Base-by-base conservation (phyloP, 1,284 basidiomycete genomes). In the Rhizopogon hawkerae region DNA sequence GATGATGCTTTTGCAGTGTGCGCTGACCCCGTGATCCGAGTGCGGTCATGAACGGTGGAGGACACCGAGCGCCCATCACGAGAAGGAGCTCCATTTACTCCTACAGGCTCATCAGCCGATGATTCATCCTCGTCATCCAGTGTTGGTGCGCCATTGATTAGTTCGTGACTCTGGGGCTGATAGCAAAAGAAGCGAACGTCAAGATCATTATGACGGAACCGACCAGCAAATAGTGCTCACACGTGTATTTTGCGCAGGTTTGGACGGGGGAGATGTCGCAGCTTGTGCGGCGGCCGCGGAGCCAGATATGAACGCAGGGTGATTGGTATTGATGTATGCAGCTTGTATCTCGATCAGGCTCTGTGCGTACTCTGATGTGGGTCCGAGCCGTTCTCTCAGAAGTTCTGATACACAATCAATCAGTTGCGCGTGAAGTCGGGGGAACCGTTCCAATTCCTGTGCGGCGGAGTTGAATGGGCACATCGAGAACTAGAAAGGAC, bases 291-390 rank as follows among this genome's bases (percentile, higher is more conserved):
- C 81, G 7, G 73, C 66, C 24, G 81, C 77, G 36, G 85, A 84
- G 13, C 84, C 82, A 35, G 79, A 73, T 53, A 92, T 84, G 67
- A 94, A 95, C 33, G 78, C 77, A n/a, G 92, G 92, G 62, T 96
- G 92, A 66, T 95, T 96, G 50, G 94, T 97, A 70, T 98, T 99
- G 77, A 99, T 98, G 68, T 99, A 99, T 9, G 96, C 94, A 1
- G 92, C 92, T 69, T 99, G 96, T 50, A 99, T 99, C 58, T 88
- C 82, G 61, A 99, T 98, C 57, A 99, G 74, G 62, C 90, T 94
- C 60, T 93, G 89, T 2, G 95, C 90, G 65, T 98, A 98, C 38
- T 95, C 91, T 1, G 91, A 93, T 0, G 96, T 97, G 1, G 96
- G 96, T 1, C 94, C 93, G 5, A 99, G 79, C 13, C 96, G 83